A percentile compares a stretch with the other conserved stretches of the same genome.
These are phyloP conservation scores for Capsicum rhomboideum DNA, from an alignment of 257 asterid species.

Conservation along the genomic window DNA sequence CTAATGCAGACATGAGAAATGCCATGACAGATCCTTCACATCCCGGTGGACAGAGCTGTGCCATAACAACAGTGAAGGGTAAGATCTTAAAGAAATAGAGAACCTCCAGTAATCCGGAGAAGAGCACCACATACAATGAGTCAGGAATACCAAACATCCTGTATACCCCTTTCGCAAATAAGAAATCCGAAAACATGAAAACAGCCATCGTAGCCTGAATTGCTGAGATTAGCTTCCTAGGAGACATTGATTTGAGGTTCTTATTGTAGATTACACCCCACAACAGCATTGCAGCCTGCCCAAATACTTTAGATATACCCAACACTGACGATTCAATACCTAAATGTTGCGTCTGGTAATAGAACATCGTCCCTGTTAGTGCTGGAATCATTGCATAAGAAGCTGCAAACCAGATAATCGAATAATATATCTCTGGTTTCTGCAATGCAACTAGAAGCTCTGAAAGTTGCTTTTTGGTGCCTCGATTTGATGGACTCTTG, in stretches of 20 bases:
- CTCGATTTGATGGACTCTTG: slow-evolving; percentile 28
- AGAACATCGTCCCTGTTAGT: slow-evolving; percentile 88
- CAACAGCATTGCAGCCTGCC: slow-evolving; percentile 84
- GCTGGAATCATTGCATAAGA: slow-evolving; percentile 82
- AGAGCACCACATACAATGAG: slow-evolving; percentile 48
- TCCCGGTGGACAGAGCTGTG: slow-evolving; percentile 87
- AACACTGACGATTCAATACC: slow-evolving; percentile 69
- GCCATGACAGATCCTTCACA: slow-evolving; percentile 97
- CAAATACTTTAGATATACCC: slow-evolving; percentile 85
- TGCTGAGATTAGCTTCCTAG: slow-evolving; percentile 56
- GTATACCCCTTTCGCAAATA: slow-evolving; percentile 76
- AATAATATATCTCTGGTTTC: slow-evolving; percentile 55
- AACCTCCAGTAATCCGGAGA: slow-evolving; percentile 84
- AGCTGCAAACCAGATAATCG: slow-evolving; percentile 69
- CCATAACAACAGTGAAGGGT: slow-evolving; percentile 75
- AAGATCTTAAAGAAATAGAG: slow-evolving; percentile 70
- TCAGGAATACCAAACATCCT: slow-evolving; percentile 62
- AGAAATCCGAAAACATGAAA: slow-evolving; percentile 59
- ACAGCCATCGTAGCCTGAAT: slow-evolving; percentile 61
- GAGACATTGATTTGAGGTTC: slow-evolving; percentile 54
- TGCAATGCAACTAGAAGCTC: slow-evolving; percentile 50
- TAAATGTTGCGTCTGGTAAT: slow-evolving; percentile 80
- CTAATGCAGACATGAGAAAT: slow-evolving; percentile 74
- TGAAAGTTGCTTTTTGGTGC: slow-evolving; percentile 47
- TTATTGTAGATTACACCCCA: slow-evolving; percentile 76